These are phyloP conservation scores for Clitopilus hobsonii DNA, from an alignment of 768 basidiomycete species.

Conservation along the genomic window DNA sequence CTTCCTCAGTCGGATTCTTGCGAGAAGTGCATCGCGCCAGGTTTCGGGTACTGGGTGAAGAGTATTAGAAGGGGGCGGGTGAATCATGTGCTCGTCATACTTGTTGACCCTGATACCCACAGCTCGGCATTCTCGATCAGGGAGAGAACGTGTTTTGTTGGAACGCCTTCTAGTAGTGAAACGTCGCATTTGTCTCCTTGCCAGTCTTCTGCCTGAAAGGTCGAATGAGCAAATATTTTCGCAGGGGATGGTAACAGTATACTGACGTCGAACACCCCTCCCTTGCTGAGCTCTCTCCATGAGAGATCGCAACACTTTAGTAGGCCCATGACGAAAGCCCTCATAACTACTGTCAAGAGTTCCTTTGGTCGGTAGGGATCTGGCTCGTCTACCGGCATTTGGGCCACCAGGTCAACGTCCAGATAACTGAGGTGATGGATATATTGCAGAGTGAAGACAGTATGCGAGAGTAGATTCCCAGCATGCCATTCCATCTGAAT, in stretches of 20 bases:
- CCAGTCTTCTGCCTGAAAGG: conserved; percentile 82
- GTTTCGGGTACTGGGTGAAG: conserved; percentile 31
- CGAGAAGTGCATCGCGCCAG: conserved; percentile 48
- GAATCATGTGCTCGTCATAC: conserved; percentile 25
- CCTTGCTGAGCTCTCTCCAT: conserved; percentile 79
- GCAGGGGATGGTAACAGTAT: conserved; percentile 11
- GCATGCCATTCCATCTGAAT: conserved; percentile 82
- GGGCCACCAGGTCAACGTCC: conserved; percentile 46
- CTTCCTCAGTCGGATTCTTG: conserved; percentile 56
- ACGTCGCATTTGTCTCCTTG: conserved; percentile 87
- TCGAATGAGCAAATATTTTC: conserved; percentile 8
- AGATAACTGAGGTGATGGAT: conserved; percentile 61
- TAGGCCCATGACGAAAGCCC: conserved; percentile 61
- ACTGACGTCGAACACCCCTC: conserved; percentile 73
- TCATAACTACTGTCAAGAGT: conserved; percentile 64
- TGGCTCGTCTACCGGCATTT: conserved; percentile 12
- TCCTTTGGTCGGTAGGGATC: conserved; percentile 52
- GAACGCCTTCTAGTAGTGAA: conserved; percentile 60
- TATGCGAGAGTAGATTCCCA: conserved; percentile 82
- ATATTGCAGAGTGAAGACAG: conserved; percentile 75
- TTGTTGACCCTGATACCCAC: conserved; percentile 50
- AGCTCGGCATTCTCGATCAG: conserved; percentile 54
- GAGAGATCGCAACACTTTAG: conserved; percentile 79
- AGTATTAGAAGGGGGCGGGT: conserved; percentile 1
- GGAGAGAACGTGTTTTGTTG: conserved; percentile 46